Percentiles rank a stretch among this genome's conserved stretches.
Evolutionary conservation across 805 yeast genomes (phyloP).

Genomic region (Cyberlindnera saturnus): DNA sequence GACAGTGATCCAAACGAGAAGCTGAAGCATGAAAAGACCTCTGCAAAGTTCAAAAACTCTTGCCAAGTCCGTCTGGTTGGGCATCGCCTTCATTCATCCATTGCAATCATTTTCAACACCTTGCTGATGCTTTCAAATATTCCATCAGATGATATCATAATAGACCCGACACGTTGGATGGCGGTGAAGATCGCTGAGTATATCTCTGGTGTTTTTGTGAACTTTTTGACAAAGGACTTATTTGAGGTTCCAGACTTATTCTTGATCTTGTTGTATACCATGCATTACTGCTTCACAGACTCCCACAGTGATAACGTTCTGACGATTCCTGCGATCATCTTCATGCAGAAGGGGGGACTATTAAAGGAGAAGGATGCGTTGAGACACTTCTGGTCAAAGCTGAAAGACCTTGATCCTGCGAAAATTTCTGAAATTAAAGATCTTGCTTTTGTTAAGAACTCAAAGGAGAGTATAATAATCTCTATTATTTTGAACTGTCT

Average conservation of each 20-base stretch:
- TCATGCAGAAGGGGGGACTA: slow-evolving; percentile 48
- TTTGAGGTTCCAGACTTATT: slow-evolving; percentile 23
- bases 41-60: slow-evolving; percentile 59
- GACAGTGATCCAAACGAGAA: slow-evolving; percentile 33
- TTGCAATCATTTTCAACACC: slow-evolving; percentile 36
- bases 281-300: slow-evolving; percentile 29
- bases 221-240: slow-evolving; percentile 16
- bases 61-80: slow-evolving; percentile 47
- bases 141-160: slow-evolving; percentile 39
- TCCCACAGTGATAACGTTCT: slow-evolving; percentile 28
- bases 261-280: slow-evolving; percentile 32
- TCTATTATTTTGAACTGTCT: slow-evolving; percentile 39
- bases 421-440: slow-evolving; percentile 29
- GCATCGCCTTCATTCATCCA: slow-evolving; percentile 41
- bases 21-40: slow-evolving; percentile 35
- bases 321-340: slow-evolving; percentile 37
- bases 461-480: slow-evolving; percentile 30
- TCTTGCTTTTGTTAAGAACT: slow-evolving; percentile 30
- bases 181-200: slow-evolving; percentile 37
- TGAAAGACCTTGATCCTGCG: slow-evolving; percentile 19
- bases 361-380: slow-evolving; percentile 25
- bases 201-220: slow-evolving; percentile 21
- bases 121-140: slow-evolving; percentile 40
- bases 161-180: slow-evolving; percentile 30
- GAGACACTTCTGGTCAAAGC: slow-evolving; percentile 23